These are phyloP conservation scores for Batrachochytrium dendrobatidis DNA, from an alignment of 371 early-diverging fungal genomes.

Conservation along the genomic window DNA sequence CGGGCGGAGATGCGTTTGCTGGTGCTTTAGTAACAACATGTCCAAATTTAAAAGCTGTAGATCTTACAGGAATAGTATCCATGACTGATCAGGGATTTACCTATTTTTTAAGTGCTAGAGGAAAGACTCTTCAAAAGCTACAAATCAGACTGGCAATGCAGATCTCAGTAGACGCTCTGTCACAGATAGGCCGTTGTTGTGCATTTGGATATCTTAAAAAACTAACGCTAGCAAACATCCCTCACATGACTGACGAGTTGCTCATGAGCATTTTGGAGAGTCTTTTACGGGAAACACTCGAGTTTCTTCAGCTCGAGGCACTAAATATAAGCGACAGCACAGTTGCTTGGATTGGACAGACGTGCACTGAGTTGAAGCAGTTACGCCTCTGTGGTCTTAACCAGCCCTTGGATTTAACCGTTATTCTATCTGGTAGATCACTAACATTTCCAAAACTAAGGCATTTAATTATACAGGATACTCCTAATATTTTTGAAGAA, in stretches of 20 bases:
- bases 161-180: background rate
- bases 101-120: background rate
- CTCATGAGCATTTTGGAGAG: background rate
- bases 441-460: background rate
- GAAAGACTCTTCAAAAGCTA: background rate
- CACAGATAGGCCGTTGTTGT: background rate
- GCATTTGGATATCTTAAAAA: background rate
- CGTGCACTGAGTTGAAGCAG: background rate
- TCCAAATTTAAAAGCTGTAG: background rate
- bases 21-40: background rate
- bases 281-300: background rate
- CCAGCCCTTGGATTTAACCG: background rate
- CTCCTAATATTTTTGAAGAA: background rate
- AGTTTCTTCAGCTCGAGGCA: conserved; percentile 8
- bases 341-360: background rate
- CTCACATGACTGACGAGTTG: conserved; percentile 3
- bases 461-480: background rate
- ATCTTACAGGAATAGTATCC: conserved; percentile 8
- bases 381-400: background rate
- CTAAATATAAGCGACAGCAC: background rate
- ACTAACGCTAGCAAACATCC: conserved; percentile 8
- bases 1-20: conserved; percentile 6
- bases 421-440: background rate
- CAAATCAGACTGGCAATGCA: conserved; percentile 8
- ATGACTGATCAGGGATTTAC: conserved; percentile 7